A percentile compares a stretch with the other conserved stretches of the same genome.
Conservation (phyloP, 768 basidiomycete species). For the Phylloporus rhodoxanthus region DNA sequence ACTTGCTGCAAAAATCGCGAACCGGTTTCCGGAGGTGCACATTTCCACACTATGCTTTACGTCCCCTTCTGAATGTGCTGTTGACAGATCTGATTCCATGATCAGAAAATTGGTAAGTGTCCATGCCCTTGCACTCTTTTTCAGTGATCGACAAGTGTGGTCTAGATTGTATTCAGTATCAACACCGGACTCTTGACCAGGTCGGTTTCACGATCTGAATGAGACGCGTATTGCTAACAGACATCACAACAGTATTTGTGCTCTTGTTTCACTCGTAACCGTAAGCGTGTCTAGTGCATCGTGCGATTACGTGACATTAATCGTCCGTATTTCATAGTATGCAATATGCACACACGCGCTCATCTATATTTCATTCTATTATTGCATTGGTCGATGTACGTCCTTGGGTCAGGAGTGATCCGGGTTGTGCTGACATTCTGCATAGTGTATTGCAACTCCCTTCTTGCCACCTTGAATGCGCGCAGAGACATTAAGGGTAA, state of each 20-base stretch:
- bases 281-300: conserved; percentile 20
- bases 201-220: conserved; percentile 8
- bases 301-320: neutral
- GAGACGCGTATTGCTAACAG: conserved; percentile 2
- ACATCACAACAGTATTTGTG: conserved; percentile 37
- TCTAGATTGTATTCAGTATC: conserved; percentile 49
- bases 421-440: neutral
- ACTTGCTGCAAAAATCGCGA: conserved; percentile 41
- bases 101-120: conserved; percentile 39
- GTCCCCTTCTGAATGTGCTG: neutral
- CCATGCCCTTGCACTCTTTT: neutral
- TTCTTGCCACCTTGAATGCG: conserved; percentile 56
- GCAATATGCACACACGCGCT: conserved; percentile 41
- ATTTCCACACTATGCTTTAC: neutral
- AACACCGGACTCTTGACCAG: conserved; percentile 36
- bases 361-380: conserved; percentile 56
- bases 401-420: conserved; percentile 2
- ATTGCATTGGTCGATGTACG: conserved; percentile 53
- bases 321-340: conserved; percentile 33
- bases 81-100: conserved; percentile 40
- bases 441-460: conserved; percentile 53
- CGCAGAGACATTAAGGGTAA: conserved; percentile 39
- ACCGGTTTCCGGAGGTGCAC: conserved; percentile 45
- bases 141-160: neutral
- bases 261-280: conserved; percentile 49